Evolutionary conservation across 2,329 filamentous ascomycete species (phyloP).

Genomic region (Cercospora sojina): DNA sequence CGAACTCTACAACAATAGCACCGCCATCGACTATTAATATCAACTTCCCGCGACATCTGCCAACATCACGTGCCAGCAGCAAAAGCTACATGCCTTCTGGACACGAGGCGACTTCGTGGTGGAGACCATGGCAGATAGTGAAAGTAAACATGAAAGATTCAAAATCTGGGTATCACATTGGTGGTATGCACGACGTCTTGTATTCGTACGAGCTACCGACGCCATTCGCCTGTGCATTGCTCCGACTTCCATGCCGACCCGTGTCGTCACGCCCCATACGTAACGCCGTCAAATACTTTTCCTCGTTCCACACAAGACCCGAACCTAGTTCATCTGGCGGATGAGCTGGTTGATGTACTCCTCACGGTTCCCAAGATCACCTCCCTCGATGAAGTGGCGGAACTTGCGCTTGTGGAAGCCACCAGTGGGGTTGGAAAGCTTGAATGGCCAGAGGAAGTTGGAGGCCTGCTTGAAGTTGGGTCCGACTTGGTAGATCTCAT

Average conservation of each 20-base stretch:
- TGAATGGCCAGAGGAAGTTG: slow-evolving; percentile 99
- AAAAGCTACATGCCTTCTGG: background rate
- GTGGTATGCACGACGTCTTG: slow-evolving; percentile 17
- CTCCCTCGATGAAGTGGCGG: slow-evolving; percentile 98
- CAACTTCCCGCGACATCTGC: background rate
- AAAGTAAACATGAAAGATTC: background rate
- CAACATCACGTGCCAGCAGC: background rate
- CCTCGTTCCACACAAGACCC: slow-evolving; percentile 1
- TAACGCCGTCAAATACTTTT: slow-evolving; percentile 14
- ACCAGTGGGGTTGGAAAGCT: slow-evolving; percentile 96
- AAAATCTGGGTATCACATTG: slow-evolving; percentile 16
- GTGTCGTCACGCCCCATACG: slow-evolving; percentile 10
- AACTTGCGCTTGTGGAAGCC: slow-evolving; percentile 97
- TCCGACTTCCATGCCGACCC: slow-evolving; percentile 5
- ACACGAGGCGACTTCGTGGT: too few relatives aligned
- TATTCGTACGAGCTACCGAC: slow-evolving; percentile 21
- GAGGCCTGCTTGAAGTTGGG: slow-evolving; percentile 97
- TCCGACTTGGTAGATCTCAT: slow-evolving; percentile 98
- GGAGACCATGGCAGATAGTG: background rate
- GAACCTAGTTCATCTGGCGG: slow-evolving; percentile 92
- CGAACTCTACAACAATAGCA: background rate
- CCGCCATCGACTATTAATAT: background rate
- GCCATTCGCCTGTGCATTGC: slow-evolving; percentile 28
- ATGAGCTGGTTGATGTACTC: slow-evolving; percentile 96
- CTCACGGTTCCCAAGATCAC: slow-evolving; percentile 98